A percentile compares a stretch with the other conserved stretches of the same genome.
Conservation (phyloP, 1,139 yeast species). For the Hyphopichia khmerensis region DNA sequence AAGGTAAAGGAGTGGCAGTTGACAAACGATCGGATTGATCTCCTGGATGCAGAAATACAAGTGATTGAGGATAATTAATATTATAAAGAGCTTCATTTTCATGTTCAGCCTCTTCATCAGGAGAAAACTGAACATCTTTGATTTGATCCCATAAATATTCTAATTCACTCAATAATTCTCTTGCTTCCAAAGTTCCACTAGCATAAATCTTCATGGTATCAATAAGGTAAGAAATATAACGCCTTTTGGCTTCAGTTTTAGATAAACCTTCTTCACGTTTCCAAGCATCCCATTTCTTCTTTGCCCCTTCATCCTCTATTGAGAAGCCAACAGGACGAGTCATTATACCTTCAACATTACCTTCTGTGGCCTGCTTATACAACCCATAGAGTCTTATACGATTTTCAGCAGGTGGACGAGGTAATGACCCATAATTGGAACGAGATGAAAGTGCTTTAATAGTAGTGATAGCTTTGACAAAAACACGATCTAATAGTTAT, state of each 20-base stretch:
- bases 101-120: slow-evolving; percentile 30
- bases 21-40: slow-evolving; percentile 37
- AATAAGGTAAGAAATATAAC: slow-evolving; percentile 65
- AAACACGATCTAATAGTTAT: slow-evolving; percentile 59
- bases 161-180: slow-evolving; percentile 63
- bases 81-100: slow-evolving; percentile 10
- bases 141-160: slow-evolving; percentile 77
- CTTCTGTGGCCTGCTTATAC: slow-evolving; percentile 88
- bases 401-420: slow-evolving; percentile 77
- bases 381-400: slow-evolving; percentile 74
- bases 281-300: slow-evolving; percentile 87
- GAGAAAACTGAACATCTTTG: slow-evolving; percentile 46
- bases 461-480: slow-evolving; percentile 77
- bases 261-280: slow-evolving; percentile 67
- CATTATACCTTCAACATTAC: slow-evolving; percentile 70
- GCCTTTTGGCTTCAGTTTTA: slow-evolving; percentile 72
- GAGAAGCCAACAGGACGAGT: slow-evolving; percentile 61
- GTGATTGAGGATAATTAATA: slow-evolving; percentile 21
- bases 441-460: slow-evolving; percentile 71
- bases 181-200: slow-evolving; percentile 64
- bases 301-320: slow-evolving; percentile 65
- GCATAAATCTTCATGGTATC: slow-evolving; percentile 75
- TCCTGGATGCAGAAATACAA: slow-evolving; percentile 33
- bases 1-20: slow-evolving; percentile 34
- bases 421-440: slow-evolving; percentile 66